phyloP scores from a whole-genome alignment of 2,329 filamentous ascomycete species.

The Aspergillus viridinutans region DNA sequence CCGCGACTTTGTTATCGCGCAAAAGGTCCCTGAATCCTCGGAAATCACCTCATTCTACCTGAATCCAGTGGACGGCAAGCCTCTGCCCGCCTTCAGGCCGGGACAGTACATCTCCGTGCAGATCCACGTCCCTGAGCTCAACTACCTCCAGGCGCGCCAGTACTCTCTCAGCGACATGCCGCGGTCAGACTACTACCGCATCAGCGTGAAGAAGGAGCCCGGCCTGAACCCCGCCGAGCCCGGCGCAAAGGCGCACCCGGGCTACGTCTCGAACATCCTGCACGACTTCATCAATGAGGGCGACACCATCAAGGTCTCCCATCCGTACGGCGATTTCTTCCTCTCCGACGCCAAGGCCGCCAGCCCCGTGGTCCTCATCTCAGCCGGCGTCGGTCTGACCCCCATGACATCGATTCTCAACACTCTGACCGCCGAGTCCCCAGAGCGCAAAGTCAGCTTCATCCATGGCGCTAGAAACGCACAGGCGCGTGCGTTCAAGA shows the following conservation, averaged over 20 bases:
- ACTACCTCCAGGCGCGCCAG: conserved; percentile 62
- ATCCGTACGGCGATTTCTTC: conserved; percentile 61
- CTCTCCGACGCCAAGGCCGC: conserved; percentile 37
- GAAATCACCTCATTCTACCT: conserved; percentile 69
- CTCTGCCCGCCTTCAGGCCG: conserved; percentile 60
- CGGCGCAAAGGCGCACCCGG: conserved; percentile 49
- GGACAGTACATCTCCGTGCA: conserved; percentile 71
- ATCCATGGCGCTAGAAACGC: conserved; percentile 54
- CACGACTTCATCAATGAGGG: conserved; percentile 60
- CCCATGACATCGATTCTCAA: conserved; percentile 60
- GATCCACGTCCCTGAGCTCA: conserved; percentile 54
- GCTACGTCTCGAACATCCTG: conserved; percentile 65
- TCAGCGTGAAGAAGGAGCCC: conserved; percentile 65
- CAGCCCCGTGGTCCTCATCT: conserved; percentile 56
- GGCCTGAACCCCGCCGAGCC: conserved; percentile 33
- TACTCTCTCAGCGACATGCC: conserved; percentile 68
- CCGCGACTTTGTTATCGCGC: conserved; percentile 59
- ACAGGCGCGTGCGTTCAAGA: conserved; percentile 49
- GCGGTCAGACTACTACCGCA: conserved; percentile 58
- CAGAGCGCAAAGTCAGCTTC: conserved; percentile 52
- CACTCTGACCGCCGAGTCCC: conserved; percentile 42
- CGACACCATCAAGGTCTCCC: conserved; percentile 60
- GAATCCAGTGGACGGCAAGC: conserved; percentile 55
- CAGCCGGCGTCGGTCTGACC: conserved; percentile 57
- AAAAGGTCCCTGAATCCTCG: conserved; percentile 60